A percentile compares a stretch with the other conserved stretches of the same genome.
phyloP scores from a whole-genome alignment of 129 eudicot species.

The Helianthus tuberosus region DNA sequence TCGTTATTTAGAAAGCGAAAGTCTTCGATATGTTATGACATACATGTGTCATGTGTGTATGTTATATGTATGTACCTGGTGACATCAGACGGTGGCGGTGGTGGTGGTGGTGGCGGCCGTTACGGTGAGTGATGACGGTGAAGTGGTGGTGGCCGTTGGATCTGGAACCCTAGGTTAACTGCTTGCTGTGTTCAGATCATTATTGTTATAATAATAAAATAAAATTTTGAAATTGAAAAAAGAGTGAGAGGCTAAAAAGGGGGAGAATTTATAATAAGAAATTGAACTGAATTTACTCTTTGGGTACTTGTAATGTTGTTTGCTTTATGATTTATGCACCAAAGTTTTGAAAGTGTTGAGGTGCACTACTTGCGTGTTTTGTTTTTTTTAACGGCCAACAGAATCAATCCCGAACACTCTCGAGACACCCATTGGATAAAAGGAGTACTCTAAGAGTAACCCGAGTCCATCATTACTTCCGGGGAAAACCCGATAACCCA shows the following conservation, averaged over 20 bases:
- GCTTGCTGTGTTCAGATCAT: conserved; percentile 23
- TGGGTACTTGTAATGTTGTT: not conserved
- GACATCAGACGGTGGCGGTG: conserved; percentile 18
- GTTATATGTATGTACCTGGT: conserved; percentile 26
- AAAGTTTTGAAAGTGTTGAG: not conserved
- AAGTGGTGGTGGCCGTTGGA: conserved; percentile 38
- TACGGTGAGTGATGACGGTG: conserved; percentile 23
- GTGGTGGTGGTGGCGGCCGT: conserved; percentile 28
- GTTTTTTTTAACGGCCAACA: too few species aligned
- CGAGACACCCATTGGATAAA: too few species aligned
- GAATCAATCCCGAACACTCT: too few species aligned
- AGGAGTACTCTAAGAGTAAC: too few species aligned
- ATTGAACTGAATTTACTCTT: not conserved
- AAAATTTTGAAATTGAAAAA: too few species aligned
- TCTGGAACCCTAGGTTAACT: conserved; percentile 39
- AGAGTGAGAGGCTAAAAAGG: too few species aligned
- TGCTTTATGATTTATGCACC: not conserved
- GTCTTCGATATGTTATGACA: conserved; percentile 8
- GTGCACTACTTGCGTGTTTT: too few species aligned
- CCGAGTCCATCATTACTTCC: too few species aligned
- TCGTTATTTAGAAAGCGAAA: not conserved
- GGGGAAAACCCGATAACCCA: too few species aligned
- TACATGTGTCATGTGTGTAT: conserved; percentile 18
- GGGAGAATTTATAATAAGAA: not conserved
- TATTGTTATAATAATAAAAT: not conserved